Conservation (phyloP, 805 yeast species). For the Monosporozyma servazzii region DNA sequence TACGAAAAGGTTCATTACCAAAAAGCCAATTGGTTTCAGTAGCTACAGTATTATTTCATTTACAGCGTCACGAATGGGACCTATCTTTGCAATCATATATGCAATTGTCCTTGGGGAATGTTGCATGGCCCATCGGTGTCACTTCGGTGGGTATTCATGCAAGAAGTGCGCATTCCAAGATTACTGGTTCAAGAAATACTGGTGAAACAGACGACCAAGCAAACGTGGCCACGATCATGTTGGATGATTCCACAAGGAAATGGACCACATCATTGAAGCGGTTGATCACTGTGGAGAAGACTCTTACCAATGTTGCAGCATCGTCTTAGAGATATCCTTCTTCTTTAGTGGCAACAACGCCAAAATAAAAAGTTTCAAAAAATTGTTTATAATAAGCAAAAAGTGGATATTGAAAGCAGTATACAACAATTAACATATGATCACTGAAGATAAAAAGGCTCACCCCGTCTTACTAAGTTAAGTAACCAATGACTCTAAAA, state of each 20-base stretch:
- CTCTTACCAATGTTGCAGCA: background rate
- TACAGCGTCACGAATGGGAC: conserved; percentile 38
- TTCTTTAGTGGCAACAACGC: background rate
- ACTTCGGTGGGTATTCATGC: conserved; percentile 72
- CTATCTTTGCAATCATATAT: conserved; percentile 50
- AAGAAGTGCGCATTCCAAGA: conserved; percentile 51
- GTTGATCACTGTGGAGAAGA: conserved; percentile 43
- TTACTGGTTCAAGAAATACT: conserved; percentile 34
- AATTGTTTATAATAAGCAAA: background rate
- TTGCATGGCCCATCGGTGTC: conserved; percentile 90
- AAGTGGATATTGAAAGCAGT: background rate
- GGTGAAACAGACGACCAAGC: background rate
- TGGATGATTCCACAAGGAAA: conserved; percentile 59
- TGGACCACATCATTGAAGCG: conserved; percentile 76
- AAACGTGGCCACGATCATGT: conserved; percentile 59
- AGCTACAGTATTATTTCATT: conserved; percentile 47
- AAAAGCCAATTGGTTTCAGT: conserved; percentile 32
- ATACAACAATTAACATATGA: background rate
- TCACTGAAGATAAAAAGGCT: background rate
- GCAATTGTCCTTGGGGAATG: conserved; percentile 74
- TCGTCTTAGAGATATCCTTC: background rate
- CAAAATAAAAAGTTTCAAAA: background rate
- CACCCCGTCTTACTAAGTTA: background rate
- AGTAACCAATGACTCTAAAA: background rate
- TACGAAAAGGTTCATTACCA: conserved; percentile 36